Evolutionary conservation across 225 moss, liverwort and hornwort species (phyloP).

Genomic region (Lunularia cruciata): DNA sequence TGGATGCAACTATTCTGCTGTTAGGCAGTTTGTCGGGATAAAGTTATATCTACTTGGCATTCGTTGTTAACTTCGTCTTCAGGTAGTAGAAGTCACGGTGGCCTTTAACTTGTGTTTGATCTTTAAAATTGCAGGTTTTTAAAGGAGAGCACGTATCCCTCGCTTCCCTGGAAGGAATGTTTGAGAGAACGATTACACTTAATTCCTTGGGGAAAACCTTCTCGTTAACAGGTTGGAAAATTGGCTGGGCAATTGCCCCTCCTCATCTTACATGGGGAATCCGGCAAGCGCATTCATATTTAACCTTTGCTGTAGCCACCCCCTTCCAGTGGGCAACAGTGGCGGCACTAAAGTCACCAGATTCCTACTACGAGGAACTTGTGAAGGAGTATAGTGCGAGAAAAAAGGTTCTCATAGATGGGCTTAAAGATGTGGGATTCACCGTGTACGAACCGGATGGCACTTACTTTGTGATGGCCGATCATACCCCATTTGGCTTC

Average conservation of each 20-base stretch:
- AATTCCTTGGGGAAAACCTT: slow-evolving; percentile 97
- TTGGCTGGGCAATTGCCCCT: slow-evolving; percentile 99
- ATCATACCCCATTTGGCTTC: slow-evolving; percentile 91
- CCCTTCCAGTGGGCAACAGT: slow-evolving; percentile 92
- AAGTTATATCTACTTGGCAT: too few species aligned
- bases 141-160: slow-evolving; percentile 76
- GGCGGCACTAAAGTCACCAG: slow-evolving; percentile 78
- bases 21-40: too few species aligned
- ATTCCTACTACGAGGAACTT: slow-evolving; percentile 71
- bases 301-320: slow-evolving; percentile 85
- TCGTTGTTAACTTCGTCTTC: too few species aligned
- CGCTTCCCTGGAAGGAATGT: slow-evolving; percentile 91
- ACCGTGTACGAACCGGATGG: slow-evolving; percentile 87
- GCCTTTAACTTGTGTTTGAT: background rate
- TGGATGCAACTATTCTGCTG: too few species aligned
- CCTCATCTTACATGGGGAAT: slow-evolving; percentile 71
- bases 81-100: background rate
- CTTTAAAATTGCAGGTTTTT: slow-evolving; percentile 45
- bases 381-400: slow-evolving; percentile 60
- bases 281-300: slow-evolving; percentile 80
- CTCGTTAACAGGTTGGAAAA: slow-evolving; percentile 95
- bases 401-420: slow-evolving; percentile 79
- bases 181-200: slow-evolving; percentile 89
- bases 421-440: slow-evolving; percentile 89
- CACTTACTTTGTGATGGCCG: slow-evolving; percentile 96